phyloP scores from a whole-genome alignment of 176 grass and related monocot species.

The Hyparrhenia diplandra region DNA sequence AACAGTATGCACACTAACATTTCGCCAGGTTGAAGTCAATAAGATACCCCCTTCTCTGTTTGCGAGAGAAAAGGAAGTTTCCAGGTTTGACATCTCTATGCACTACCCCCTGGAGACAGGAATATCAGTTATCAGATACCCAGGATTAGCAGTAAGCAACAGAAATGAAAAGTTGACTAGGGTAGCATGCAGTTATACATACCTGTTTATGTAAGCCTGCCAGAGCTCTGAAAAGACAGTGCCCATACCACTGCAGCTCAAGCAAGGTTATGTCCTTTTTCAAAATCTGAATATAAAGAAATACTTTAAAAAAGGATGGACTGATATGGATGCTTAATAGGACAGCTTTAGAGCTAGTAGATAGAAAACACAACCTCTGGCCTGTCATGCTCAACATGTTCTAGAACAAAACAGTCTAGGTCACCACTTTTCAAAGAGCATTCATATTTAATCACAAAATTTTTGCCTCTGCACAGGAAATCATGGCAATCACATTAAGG shows the following conservation, averaged over 20 bases:
- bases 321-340: neutral
- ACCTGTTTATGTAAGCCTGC: conserved; percentile 86
- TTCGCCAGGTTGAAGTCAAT: conserved; percentile 98
- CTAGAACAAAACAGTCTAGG: conserved; percentile 79
- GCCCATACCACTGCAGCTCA: conserved; percentile 80
- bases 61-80: conserved; percentile 90
- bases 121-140: neutral
- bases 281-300: conserved; percentile 48
- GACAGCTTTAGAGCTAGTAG: neutral
- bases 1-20: conserved; percentile 48
- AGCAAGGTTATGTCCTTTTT: conserved; percentile 69
- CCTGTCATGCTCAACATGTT: conserved; percentile 94
- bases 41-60: conserved; percentile 66
- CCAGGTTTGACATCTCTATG: conserved; percentile 98
- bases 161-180: neutral
- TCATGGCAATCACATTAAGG: neutral
- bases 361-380: conserved; percentile 55
- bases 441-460: conserved; percentile 76
- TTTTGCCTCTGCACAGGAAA: conserved; percentile 61
- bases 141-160: conserved; percentile 12
- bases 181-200: conserved; percentile 22
- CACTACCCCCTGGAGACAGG: conserved; percentile 61
- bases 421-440: conserved; percentile 58
- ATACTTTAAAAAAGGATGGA: conserved; percentile 26
- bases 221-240: conserved; percentile 82